These are phyloP conservation scores for Mycogone perniciosa DNA, from an alignment of 2,329 filamentous ascomycete species.

Conservation along the genomic window DNA sequence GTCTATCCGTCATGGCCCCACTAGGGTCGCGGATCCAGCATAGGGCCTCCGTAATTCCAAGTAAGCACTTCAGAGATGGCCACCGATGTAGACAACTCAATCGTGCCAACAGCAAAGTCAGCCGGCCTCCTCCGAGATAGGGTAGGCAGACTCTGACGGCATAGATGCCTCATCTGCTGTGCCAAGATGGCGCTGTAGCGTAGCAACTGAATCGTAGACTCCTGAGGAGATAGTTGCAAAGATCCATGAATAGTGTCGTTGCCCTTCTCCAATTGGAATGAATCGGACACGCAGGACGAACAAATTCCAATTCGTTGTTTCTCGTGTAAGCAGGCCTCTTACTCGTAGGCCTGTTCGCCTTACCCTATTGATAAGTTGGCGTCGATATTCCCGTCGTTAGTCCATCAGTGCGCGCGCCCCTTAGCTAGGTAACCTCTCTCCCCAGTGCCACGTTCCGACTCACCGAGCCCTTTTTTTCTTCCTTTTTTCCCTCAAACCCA, in stretches of 20 bases:
- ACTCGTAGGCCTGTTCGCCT: not conserved
- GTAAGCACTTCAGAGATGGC: not conserved
- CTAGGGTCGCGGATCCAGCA: not conserved
- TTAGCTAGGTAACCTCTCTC: not conserved
- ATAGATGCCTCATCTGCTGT: constrained; percentile 5
- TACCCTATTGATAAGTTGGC: not conserved
- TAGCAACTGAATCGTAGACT: constrained; percentile 1
- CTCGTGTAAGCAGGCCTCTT: no score
- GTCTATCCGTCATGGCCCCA: constrained; percentile 7
- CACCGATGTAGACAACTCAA: not conserved
- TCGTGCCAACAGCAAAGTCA: constrained; percentile 9
- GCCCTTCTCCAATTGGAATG: not conserved
- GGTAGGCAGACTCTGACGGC: not conserved
- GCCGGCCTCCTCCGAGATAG: constrained; percentile 3
- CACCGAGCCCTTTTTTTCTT: not conserved
- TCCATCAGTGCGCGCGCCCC: not conserved
- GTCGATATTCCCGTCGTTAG: not conserved
- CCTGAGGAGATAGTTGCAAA: not conserved
- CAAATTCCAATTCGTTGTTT: no score
- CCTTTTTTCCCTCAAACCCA: not conserved
- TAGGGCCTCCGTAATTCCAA: constrained; percentile 7
- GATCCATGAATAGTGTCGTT: constrained; percentile 3
- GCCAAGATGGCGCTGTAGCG: constrained; percentile 4
- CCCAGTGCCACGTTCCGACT: not conserved
- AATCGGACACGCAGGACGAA: no score